Base-by-base conservation (phyloP, 2,329 filamentous ascomycete genomes). In the Pyrenochaeta sp. region DNA sequence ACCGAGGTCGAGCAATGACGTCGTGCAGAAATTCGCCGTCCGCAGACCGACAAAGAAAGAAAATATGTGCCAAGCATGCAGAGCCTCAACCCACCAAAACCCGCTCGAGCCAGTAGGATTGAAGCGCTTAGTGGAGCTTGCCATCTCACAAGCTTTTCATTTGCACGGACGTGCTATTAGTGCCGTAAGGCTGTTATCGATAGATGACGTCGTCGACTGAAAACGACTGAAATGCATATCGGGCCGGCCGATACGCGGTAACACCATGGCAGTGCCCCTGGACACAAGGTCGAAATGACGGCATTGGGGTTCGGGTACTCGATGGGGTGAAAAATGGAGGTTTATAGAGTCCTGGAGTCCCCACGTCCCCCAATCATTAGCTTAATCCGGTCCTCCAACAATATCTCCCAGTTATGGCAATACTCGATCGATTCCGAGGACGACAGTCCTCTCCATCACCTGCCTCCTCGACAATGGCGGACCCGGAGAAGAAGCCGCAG, bases 401-500 rank as follows among this genome's bases (percentile, higher is more conserved):
- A 49, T 51, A 58, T 49, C 30, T 40, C 19, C 10, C 10, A 28
- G 42, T 15, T 32, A 73, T 73, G 70, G 67, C 58, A 51, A 64
- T 73, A 52, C 48, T 71, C 37, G 58, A 61, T 28, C 60, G 60
- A 25, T 57, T 69, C 32, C 59, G 59, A 53, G 66, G 64, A 30
- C 30, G 52, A 24, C 39, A 54, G 37, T 45, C 51, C 6, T 56
- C 58, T 39, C 54, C 61, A 34, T 71, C 71, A 28, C 58, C 67
- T n/a, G 60, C 60, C 0, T 66, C 70, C 2, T 72, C 72, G 8
- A 65, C 61, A 30, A 52, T 55, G 54, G 60, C 59, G n/a, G 69
- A 73, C 46, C 52, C 61, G 0, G 73, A 76, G 59, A 75, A 75
- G 65, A 67, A 67, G 52, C 69, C 68, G 1, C 56, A 67, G 32